Base-by-base conservation (phyloP, 768 basidiomycete species). In the Cystobasidium tubakii region DNA sequence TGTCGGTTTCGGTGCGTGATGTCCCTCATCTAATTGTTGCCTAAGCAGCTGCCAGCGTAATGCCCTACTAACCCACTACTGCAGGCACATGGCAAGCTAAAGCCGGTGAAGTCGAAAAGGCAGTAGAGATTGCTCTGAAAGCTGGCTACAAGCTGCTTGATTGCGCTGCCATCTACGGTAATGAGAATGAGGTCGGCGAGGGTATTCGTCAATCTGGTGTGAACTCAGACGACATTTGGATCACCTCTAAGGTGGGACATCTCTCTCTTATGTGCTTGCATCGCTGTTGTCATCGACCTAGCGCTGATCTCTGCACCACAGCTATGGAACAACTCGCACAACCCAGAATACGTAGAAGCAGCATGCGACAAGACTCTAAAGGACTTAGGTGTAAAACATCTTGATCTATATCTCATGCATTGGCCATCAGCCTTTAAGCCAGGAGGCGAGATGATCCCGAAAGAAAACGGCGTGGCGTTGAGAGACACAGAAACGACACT, bases 121-220 rank as follows among this genome's bases (percentile, higher is more conserved):
- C 55, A 25, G 66, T 70, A 39, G 66, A 74, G 25, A 69, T 43
- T 17, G 66, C 66, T 6, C 53, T 74, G 6, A 69, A 70, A 39
- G 39, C 25, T 9, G 74, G 74, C 34, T 74, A 70, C 57, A 73
- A 36, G 23, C 69, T 50, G 17, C 70, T 74, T 36, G 74, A 74
- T 44, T 21, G 23, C 17, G 74, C 74, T 60, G 72, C 74, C 23
- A 71, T 74, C 55, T 74, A 74, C 42, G 33, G 39, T 3, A 74
- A 74, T 54, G 74, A 74, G 66, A 55, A 67, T 23, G 74, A 74
- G 44, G 74, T 74, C 27, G 74, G 74, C 17, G 34, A 67, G 31
- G 73, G 63, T 70, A 69, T 66, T 46, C 25, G 27, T 7, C 65
- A 34, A 1, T 73, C 50, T 42, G 73, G 63, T 36, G 73, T 69